Conservation (phyloP, 148 eudicot species). For the Vaccinium macrocarpon region DNA sequence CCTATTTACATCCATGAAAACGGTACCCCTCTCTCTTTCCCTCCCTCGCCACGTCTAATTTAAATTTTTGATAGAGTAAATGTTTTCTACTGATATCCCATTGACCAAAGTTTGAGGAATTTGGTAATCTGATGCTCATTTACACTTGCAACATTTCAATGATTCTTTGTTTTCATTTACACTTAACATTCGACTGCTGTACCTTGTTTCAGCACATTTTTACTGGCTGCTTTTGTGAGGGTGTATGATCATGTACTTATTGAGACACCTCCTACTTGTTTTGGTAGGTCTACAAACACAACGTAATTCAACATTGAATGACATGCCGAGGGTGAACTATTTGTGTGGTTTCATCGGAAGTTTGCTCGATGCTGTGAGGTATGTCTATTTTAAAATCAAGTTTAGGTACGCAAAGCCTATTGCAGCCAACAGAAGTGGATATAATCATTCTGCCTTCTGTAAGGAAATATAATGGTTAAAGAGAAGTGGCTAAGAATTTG, state of each 20-base stretch:
- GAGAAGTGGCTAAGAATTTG: not conserved
- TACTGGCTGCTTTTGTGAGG: not conserved
- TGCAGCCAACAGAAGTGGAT: no score
- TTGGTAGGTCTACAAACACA: constrained; percentile 36
- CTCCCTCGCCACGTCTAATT: constrained; percentile 26
- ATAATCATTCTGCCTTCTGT: not conserved
- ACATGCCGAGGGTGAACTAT: constrained; percentile 17
- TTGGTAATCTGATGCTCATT: not conserved
- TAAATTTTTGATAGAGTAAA: not conserved
- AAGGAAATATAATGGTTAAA: not conserved
- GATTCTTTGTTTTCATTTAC: not conserved
- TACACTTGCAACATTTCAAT: not conserved
- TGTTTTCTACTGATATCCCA: constrained; percentile 17
- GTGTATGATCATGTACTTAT: not conserved
- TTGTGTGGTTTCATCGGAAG: constrained; percentile 10
- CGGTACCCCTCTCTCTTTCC: constrained; percentile 27
- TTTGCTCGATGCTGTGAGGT: constrained; percentile 49
- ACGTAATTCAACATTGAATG: constrained; percentile 25
- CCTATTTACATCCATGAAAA: constrained; percentile 48
- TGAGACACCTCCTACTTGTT: not conserved
- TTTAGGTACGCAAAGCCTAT: not conserved
- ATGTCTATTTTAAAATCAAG: not conserved
- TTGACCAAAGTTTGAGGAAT: not conserved
- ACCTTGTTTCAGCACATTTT: not conserved
- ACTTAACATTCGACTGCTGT: not conserved